Evolutionary conservation across 208 protist genomes (phyloP).

Genomic region (Herpetomonas muscarum): DNA sequence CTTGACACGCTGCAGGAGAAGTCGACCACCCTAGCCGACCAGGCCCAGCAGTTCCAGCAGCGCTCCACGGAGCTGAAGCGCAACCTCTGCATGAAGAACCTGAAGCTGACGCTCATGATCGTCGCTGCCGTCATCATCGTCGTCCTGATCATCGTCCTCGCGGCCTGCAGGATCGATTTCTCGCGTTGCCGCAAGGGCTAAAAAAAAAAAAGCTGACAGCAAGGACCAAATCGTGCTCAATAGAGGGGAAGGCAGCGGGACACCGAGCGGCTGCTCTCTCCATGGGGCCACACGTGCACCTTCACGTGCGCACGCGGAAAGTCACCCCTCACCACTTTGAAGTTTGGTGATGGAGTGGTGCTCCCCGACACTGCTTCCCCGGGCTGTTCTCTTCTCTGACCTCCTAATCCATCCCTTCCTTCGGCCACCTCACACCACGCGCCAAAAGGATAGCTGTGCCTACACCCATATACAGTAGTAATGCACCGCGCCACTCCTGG

Average conservation of each 20-base stretch:
- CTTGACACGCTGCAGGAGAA: conserved; percentile 88
- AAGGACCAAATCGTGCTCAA: background rate
- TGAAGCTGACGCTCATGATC: conserved; percentile 89
- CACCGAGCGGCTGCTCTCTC: background rate
- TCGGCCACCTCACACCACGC: too few species aligned
- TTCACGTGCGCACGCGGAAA: too few species aligned
- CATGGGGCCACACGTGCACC: background rate
- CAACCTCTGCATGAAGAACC: conserved; percentile 86
- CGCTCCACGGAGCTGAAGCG: conserved; percentile 85
- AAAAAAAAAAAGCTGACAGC: background rate
- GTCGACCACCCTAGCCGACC: conserved; percentile 69
- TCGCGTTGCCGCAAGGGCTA: conserved; percentile 50
- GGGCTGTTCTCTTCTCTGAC: too few species aligned
- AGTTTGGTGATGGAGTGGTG: too few species aligned
- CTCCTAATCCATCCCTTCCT: too few species aligned
- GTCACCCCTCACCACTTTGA: too few species aligned
- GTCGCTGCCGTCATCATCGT: conserved; percentile 50
- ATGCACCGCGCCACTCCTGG: too few species aligned
- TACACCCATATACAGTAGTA: too few species aligned
- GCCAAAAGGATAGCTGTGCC: too few species aligned
- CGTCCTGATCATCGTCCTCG: conserved; percentile 82
- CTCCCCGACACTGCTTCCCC: too few species aligned
- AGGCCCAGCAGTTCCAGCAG: conserved; percentile 82
- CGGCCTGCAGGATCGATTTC: conserved; percentile 86
- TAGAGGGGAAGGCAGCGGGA: background rate